Conservation (phyloP, 805 yeast genomes). For the Candida sonorensis region DNA sequence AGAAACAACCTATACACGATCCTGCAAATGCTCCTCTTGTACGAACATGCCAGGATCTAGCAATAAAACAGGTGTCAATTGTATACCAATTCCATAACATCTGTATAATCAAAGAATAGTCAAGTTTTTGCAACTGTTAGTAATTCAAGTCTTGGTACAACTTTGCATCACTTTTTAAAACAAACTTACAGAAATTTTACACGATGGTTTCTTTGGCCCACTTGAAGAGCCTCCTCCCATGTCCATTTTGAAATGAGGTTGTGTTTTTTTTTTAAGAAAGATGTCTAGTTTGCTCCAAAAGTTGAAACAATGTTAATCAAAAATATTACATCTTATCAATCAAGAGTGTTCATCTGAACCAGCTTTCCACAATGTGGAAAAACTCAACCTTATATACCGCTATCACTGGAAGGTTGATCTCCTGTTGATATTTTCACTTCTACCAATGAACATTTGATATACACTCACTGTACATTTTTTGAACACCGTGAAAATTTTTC, state of each 20-base stretch:
- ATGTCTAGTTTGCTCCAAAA: slow-evolving; percentile 1
- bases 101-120: background rate
- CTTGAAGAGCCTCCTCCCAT: slow-evolving; percentile 6
- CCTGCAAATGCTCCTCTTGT: slow-evolving; percentile 62
- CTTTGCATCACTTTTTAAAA: background rate
- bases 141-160: background rate
- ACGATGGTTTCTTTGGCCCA: slow-evolving; percentile 5
- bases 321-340: too few relatives aligned
- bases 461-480: too few relatives aligned
- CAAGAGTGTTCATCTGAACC: too few relatives aligned
- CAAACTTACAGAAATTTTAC: slow-evolving; percentile 16
- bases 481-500: too few relatives aligned
- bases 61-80: slow-evolving; percentile 56
- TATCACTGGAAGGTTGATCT: too few relatives aligned
- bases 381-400: too few relatives aligned
- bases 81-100: slow-evolving; percentile 78
- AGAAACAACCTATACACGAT: slow-evolving; percentile 63
- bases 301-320: background rate
- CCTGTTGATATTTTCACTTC: too few relatives aligned
- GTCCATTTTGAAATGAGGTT: slow-evolving; percentile 10
- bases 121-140: background rate
- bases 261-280: slow-evolving; percentile 10
- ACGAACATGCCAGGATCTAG: slow-evolving; percentile 56
- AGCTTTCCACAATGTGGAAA: too few relatives aligned
- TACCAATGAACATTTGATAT: too few relatives aligned